Percentiles rank a stretch among this genome's conserved stretches.
Conservation (phyloP, 2,329 filamentous ascomycete genomes). For the Celoporthe dispersa region DNA sequence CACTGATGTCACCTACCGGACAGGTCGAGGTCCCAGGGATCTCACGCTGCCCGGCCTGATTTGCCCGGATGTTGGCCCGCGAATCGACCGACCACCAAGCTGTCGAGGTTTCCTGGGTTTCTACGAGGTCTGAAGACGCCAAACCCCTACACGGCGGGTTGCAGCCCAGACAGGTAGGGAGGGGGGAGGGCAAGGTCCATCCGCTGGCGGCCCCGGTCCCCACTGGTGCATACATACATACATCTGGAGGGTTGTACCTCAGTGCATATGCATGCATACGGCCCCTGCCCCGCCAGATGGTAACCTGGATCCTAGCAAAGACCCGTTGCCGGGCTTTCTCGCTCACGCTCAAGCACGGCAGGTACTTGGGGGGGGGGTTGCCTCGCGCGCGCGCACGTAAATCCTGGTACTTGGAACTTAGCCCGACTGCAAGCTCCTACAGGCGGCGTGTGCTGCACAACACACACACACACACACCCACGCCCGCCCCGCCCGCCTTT, state of each 20-base stretch:
- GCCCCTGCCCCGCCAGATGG: background rate
- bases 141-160: background rate
- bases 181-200: background rate
- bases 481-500: conserved; percentile 8
- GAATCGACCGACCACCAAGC: background rate
- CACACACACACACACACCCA: conserved; percentile 2
- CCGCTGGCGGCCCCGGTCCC: background rate
- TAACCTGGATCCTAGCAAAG: conserved; percentile 9
- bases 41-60: background rate
- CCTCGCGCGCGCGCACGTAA: conserved; percentile 15
- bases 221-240: background rate
- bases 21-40: background rate
- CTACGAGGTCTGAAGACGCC: background rate
- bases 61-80: background rate
- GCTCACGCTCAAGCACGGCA: conserved; percentile 14
- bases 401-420: conserved; percentile 26
- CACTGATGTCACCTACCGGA: background rate
- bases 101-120: background rate
- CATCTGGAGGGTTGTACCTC: background rate
- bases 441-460: conserved; percentile 20
- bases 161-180: background rate
- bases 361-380: background rate
- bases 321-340: conserved; percentile 18
- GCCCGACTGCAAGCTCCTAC: conserved; percentile 12
- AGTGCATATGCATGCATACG: conserved; percentile 1